Percentiles rank a stretch among this genome's conserved stretches.
Conservation (phyloP, 306 rosid genomes). For the Fragaria iinumae region DNA sequence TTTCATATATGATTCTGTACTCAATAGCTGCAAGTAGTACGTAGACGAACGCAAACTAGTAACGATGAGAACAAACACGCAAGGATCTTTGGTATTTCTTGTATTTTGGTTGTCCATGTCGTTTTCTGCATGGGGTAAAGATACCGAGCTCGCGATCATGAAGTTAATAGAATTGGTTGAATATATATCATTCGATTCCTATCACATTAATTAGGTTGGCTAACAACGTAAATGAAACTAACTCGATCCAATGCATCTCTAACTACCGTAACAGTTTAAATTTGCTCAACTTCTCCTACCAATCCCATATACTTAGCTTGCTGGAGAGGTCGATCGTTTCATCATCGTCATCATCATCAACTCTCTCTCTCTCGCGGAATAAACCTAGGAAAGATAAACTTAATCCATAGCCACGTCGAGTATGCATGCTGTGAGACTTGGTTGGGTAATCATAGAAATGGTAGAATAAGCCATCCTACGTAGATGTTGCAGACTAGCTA, state of each 20-base stretch:
- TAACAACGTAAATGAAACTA: background rate
- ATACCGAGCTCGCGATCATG: background rate
- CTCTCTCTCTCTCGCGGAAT: background rate
- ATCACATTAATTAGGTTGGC: background rate
- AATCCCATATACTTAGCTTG: background rate
- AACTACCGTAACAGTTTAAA: background rate
- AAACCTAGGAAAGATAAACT: background rate
- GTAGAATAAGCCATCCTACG: background rate
- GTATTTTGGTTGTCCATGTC: background rate
- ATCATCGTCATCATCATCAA: background rate
- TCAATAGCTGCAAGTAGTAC: background rate
- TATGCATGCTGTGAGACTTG: background rate
- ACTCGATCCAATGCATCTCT: background rate
- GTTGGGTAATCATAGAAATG: background rate
- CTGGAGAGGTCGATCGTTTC: background rate
- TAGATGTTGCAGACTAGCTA: background rate
- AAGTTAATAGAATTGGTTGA: background rate
- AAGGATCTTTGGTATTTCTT: background rate
- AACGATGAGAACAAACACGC: background rate
- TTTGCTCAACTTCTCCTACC: constrained; percentile 6
- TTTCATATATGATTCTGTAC: background rate
- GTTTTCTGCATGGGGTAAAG: background rate
- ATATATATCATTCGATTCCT: no score
- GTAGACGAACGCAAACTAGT: background rate
- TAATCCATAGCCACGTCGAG: background rate